Evolutionary conservation across 192 early-diverging fungal genomes (phyloP).

Genomic region (Coemansia sp.): DNA sequence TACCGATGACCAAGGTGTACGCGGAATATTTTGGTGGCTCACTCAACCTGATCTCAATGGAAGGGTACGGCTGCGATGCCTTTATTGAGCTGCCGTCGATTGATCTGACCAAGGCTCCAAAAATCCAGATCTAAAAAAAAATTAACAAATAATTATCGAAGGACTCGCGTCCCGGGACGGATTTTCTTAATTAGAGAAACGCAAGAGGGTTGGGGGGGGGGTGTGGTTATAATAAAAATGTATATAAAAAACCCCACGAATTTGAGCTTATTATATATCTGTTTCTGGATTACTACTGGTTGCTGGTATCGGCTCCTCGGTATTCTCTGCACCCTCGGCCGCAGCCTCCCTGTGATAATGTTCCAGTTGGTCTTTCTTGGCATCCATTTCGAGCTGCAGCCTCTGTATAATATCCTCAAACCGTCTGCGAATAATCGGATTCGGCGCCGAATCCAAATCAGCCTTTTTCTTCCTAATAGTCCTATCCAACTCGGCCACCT

Average conservation of each 20-base stretch:
- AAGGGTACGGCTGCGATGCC: slow-evolving; percentile 35
- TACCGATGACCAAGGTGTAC: slow-evolving; percentile 42
- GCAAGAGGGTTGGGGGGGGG: no score
- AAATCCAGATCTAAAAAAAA: slow-evolving; percentile 17
- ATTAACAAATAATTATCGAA: background rate
- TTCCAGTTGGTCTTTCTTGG: slow-evolving; percentile 34
- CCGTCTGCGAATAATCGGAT: slow-evolving; percentile 40
- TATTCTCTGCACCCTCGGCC: background rate
- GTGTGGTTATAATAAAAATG: background rate
- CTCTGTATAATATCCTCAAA: slow-evolving; percentile 49
- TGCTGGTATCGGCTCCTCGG: no score
- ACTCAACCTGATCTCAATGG: slow-evolving; percentile 30
- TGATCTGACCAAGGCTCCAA: slow-evolving; percentile 9
- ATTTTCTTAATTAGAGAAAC: no score
- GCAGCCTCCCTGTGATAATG: slow-evolving; percentile 20
- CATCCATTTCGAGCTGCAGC: slow-evolving; percentile 35
- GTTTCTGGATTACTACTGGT: no score
- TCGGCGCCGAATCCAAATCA: slow-evolving; percentile 49
- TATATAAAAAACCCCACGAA: background rate
- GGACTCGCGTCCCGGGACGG: no score
- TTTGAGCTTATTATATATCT: no score
- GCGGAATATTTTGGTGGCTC: slow-evolving; percentile 42
- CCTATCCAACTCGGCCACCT: slow-evolving; percentile 43
- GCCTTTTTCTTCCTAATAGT: slow-evolving; percentile 38
- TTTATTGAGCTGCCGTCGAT: slow-evolving; percentile 44